A percentile compares a stretch with the other conserved stretches of the same genome.
These are phyloP conservation scores for Rheum nobile DNA, from an alignment of 148 eudicot species.

Conservation along the genomic window DNA sequence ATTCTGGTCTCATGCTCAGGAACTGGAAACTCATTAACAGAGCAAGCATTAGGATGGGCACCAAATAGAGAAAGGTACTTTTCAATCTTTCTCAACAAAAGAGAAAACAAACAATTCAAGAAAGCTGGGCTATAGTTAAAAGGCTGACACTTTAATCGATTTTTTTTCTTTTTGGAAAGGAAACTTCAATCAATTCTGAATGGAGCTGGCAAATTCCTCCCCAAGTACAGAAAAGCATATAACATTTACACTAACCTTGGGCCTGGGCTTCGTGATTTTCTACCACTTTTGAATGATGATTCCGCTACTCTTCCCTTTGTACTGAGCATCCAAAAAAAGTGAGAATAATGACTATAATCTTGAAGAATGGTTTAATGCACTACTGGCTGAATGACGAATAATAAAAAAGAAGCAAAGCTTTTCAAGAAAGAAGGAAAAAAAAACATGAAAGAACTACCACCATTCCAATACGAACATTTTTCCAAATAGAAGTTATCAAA, in stretches of 20 bases:
- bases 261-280: conserved; percentile 41
- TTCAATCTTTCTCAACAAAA: background rate
- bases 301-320: conserved; percentile 28
- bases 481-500: no score
- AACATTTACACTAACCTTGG: conserved; percentile 16
- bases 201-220: background rate
- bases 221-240: background rate
- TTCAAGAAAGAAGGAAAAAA: background rate
- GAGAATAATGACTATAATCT: background rate
- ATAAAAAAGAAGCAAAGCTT: background rate
- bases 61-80: background rate
- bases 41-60: background rate
- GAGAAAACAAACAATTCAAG: background rate
- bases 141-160: background rate
- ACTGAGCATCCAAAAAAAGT: conserved; percentile 12
- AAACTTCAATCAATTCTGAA: background rate
- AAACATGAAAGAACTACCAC: background rate
- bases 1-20: background rate
- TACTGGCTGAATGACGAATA: background rate
- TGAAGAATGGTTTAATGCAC: background rate
- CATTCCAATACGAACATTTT: background rate
- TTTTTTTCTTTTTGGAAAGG: no score
- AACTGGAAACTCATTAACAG: background rate
- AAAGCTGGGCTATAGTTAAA: background rate
- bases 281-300: conserved; percentile 16